A percentile compares a stretch with the other conserved stretches of the same genome.
Conservation (phyloP, 495 filamentous ascomycete species). For the Talaromyces liani region DNA sequence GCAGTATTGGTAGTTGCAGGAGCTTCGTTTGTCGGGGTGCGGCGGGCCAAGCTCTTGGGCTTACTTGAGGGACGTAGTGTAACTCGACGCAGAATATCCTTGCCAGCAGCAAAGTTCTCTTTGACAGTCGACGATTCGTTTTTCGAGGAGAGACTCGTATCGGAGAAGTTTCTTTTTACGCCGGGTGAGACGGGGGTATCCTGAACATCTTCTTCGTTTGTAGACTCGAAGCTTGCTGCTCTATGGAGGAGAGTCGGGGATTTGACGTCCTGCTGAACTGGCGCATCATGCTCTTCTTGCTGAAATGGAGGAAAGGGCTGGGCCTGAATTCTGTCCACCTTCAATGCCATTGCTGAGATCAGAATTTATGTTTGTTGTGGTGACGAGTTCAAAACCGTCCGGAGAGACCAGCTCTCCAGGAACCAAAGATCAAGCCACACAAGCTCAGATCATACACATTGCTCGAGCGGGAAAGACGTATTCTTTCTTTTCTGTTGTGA, state of each 20-base stretch:
- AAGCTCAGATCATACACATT: slow-evolving; percentile 7
- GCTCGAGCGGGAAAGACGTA: not conserved
- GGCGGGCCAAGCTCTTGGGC: slow-evolving; percentile 26
- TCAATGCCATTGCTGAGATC: slow-evolving; percentile 6
- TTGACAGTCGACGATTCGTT: slow-evolving; percentile 30
- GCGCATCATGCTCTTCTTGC: not conserved
- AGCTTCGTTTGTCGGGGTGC: slow-evolving; percentile 1
- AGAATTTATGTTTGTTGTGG: not conserved
- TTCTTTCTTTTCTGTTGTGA: not conserved
- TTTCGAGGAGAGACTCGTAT: slow-evolving; percentile 27
- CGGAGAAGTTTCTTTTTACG: slow-evolving; percentile 39
- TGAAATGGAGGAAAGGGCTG: not conserved
- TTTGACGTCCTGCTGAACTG: not conserved
- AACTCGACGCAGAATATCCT: slow-evolving; percentile 38
- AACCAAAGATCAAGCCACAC: slow-evolving; percentile 6
- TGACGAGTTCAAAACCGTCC: slow-evolving; percentile 5
- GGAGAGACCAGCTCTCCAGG: slow-evolving; percentile 12
- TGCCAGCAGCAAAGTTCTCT: slow-evolving; percentile 37
- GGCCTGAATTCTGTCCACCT: not conserved
- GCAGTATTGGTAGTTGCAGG: not conserved
- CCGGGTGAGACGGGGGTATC: slow-evolving; percentile 15
- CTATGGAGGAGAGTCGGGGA: slow-evolving; percentile 20
- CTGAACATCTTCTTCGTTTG: slow-evolving; percentile 25
- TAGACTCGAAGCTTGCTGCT: slow-evolving; percentile 30
- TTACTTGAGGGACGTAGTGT: slow-evolving; percentile 32